Evolutionary conservation across 1,284 basidiomycete genomes (phyloP), one percentile per base, ranked within the genome.

Genomic region (Melampsora americana): DNA sequence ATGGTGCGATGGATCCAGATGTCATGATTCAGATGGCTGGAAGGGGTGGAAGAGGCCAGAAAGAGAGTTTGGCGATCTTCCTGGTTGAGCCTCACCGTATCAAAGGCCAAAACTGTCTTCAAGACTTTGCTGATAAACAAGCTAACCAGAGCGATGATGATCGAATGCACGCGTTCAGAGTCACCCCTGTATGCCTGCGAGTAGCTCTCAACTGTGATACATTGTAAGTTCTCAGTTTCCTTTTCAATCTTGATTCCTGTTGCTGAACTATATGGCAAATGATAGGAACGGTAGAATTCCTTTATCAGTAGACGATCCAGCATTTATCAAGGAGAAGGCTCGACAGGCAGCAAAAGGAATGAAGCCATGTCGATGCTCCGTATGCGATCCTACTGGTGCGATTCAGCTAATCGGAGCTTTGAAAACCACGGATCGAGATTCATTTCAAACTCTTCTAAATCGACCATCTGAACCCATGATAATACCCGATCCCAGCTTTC

Each of bases 81-180:
- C 20, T 56, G 7, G 53, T 56, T 56, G 66, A 67, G 26, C 42
- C 66, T 16, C 14, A 67, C 18, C 20, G 42, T 5, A 26, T 28
- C 18, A 44, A 50, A 14, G 66, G 66, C 2, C 44, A 67, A 26
- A 67, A 67, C 42, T 67, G 7, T 67, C 3, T 59, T 39, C n/a
- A 32, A 18, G 67, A 50, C 20, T 69, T 69, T 46, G 6, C 39
- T 1, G 26, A 46, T 5, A 30, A 32, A 32, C 23, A 53, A 11
- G 48, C 46, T 32, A n/a, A 50, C 50, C 26, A 35, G 56, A 35
- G 28, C 30, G 50, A 69, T 18, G 50, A 69, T 59, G 50, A 56
- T 69, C 35, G 67, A 26, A 69, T 50, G 67, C 48, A 69, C 26
- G 67, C 48, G 12, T 69, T 69, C n/a, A 53, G 48, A 35, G 35